Conservation (phyloP, 139 green algal genomes). For the Tetraselmis chui region DNA sequence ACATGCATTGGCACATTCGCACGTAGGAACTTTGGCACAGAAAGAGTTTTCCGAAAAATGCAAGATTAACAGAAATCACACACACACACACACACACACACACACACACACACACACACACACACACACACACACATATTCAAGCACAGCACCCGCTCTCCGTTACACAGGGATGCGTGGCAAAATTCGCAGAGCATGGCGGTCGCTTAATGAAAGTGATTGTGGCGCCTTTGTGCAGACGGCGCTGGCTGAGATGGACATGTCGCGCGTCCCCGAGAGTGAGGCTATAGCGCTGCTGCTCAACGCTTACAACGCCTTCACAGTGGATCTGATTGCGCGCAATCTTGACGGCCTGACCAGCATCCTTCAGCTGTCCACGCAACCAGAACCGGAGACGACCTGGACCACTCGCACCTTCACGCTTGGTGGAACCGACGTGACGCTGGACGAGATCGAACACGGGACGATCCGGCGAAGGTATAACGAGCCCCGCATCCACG, state of each 20-base stretch:
- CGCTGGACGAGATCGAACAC: constrained; percentile 11
- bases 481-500: constrained; percentile 9
- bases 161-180: too few relatives aligned
- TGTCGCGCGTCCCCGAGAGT: neutral
- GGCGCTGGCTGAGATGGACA: neutral
- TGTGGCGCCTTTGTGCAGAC: too few relatives aligned
- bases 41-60: too few relatives aligned
- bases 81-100: too few relatives aligned
- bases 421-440: neutral
- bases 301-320: constrained; percentile 16
- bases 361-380: neutral
- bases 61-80: too few relatives aligned
- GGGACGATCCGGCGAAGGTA: neutral
- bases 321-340: neutral
- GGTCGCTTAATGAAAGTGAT: too few relatives aligned
- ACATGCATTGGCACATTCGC: too few relatives aligned
- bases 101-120: too few relatives aligned
- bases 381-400: neutral
- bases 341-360: neutral
- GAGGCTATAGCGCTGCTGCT: neutral
- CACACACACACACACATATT: too few relatives aligned
- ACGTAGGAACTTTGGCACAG: too few relatives aligned
- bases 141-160: too few relatives aligned
- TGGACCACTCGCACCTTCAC: neutral
- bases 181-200: too few relatives aligned